Evolutionary conservation across 345 rosid genomes (phyloP).

Genomic region (Linum lewisii): DNA sequence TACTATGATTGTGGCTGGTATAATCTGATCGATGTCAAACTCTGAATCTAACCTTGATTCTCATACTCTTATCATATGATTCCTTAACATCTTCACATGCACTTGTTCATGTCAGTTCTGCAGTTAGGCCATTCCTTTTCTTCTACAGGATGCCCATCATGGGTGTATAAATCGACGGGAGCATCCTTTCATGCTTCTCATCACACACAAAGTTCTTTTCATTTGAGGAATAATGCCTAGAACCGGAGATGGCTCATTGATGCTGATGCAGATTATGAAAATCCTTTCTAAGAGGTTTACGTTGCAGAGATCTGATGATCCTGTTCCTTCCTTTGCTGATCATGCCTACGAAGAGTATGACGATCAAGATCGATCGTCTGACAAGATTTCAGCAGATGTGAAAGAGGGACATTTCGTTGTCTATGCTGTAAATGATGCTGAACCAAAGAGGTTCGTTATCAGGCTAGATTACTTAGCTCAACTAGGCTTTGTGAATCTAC

Average conservation of each 20-base stretch:
- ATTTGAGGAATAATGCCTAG: background rate
- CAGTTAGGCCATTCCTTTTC: background rate
- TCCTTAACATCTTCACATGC: background rate
- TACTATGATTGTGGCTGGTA: slow-evolving; percentile 7
- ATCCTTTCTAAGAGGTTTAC: background rate
- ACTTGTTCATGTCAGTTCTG: no score
- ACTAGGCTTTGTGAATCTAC: background rate
- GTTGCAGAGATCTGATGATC: no score
- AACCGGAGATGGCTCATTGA: background rate
- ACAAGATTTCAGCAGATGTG: slow-evolving; percentile 3
- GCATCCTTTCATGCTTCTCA: background rate
- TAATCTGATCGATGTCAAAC: no score
- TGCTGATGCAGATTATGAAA: background rate
- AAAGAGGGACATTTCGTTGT: slow-evolving; percentile 20
- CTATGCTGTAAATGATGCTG: slow-evolving; percentile 5
- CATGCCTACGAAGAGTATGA: background rate
- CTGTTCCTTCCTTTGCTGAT: background rate
- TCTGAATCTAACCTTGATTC: no score
- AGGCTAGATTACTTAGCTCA: background rate
- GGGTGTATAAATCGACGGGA: background rate
- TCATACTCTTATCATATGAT: background rate
- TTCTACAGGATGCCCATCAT: no score
- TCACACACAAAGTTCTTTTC: background rate
- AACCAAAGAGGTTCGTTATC: background rate
- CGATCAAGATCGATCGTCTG: background rate